Evolutionary conservation across 345 rosid genomes (phyloP).

Genomic region (Atalantia buxifolia): DNA sequence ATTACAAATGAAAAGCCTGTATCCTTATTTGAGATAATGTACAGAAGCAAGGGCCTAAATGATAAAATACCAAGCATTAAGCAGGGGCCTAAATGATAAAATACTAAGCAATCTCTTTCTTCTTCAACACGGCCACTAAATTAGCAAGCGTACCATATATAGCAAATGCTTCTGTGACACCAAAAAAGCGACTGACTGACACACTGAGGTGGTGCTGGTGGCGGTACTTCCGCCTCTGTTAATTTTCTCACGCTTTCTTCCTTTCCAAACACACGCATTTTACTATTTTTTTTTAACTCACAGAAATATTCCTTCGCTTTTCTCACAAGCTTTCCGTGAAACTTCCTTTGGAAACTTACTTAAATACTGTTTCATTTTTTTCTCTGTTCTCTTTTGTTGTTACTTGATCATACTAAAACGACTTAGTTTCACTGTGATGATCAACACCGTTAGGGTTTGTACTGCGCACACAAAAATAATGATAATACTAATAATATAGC

Average conservation of each 20-base stretch:
- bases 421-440: neutral
- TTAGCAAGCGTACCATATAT: neutral
- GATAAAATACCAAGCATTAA: no score
- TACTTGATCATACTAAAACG: neutral
- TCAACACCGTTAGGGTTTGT: neutral
- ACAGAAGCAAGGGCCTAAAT: neutral
- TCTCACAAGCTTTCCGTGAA: slow-evolving; percentile 7
- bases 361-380: neutral
- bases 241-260: neutral
- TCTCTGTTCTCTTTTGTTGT: neutral
- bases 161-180: no score
- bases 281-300: neutral
- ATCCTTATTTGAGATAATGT: neutral
- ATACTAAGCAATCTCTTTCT: neutral
- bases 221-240: neutral
- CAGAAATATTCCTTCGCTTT: slow-evolving; percentile 1
- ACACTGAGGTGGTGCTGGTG: neutral
- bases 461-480: no score
- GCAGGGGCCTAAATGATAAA: neutral
- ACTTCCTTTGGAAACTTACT: neutral
- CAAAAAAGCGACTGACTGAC: neutral
- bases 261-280: neutral
- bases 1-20: no score
- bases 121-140: neutral
- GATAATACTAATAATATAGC: no score